Conservation (phyloP, 202 grass and related monocot genomes). For the Zoysia matrella region DNA sequence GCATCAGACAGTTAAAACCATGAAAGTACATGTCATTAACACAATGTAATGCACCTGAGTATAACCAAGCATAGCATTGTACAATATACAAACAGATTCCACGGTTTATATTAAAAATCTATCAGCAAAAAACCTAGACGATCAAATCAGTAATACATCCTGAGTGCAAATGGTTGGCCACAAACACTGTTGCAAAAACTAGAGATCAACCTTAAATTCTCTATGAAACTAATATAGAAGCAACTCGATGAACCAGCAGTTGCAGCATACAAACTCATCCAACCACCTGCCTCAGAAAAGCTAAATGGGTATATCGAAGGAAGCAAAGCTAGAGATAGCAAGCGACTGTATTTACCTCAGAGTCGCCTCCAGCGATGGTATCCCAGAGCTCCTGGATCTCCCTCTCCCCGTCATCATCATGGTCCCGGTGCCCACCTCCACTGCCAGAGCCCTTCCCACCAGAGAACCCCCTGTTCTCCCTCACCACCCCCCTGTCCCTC, state of each 20-base stretch:
- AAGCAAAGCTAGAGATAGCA: not conserved
- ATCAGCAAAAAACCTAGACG: not conserved
- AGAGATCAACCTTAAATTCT: not conserved
- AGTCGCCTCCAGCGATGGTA: slow-evolving; percentile 69
- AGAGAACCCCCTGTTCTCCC: slow-evolving; percentile 36
- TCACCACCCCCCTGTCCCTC: slow-evolving; percentile 35
- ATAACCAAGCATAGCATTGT: not conserved
- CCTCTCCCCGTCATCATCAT: slow-evolving; percentile 51
- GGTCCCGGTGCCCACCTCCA: slow-evolving; percentile 32
- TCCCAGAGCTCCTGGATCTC: slow-evolving; percentile 90
- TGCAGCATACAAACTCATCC: not conserved
- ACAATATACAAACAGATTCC: not conserved
- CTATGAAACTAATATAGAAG: not conserved
- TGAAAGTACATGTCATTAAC: not conserved
- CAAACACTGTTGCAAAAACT: not conserved
- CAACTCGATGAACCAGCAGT: not conserved
- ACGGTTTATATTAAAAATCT: not conserved
- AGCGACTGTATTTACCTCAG: slow-evolving; percentile 54
- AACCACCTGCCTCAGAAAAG: not conserved
- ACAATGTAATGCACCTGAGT: not conserved
- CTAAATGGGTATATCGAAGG: not conserved
- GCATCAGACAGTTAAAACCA: not conserved
- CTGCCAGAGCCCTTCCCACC: slow-evolving; percentile 41
- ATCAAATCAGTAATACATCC: not conserved
- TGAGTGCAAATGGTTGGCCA: not conserved